These are phyloP conservation scores for Candida glucosophila DNA, from an alignment of 1,139 yeast genomes.

Conservation along the genomic window DNA sequence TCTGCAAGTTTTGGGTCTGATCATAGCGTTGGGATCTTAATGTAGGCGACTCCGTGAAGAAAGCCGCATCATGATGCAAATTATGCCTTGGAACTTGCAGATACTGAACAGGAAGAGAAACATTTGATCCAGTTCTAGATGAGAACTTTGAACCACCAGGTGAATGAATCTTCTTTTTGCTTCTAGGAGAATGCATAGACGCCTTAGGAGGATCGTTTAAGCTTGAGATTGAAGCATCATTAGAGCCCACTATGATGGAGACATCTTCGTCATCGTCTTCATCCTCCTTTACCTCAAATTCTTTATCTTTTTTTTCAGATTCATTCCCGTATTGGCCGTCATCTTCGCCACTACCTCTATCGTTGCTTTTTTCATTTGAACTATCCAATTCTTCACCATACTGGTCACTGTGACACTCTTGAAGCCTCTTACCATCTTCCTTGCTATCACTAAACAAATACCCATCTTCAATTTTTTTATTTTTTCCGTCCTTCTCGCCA, in stretches of 20 bases:
- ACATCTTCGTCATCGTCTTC: conserved; percentile 36
- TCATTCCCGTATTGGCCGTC: conserved; percentile 1
- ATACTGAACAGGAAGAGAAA: too few relatives aligned
- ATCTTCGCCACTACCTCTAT: background rate
- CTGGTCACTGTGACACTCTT: background rate
- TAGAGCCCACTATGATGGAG: conserved; percentile 35
- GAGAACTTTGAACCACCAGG: too few relatives aligned
- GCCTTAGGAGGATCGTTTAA: conserved; percentile 2
- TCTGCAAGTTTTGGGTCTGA: too few relatives aligned
- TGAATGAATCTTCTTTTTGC: too few relatives aligned
- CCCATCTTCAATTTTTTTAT: conserved; percentile 1
- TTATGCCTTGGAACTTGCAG: too few relatives aligned
- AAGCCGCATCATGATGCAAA: too few relatives aligned
- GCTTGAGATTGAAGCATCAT: conserved; percentile 18
- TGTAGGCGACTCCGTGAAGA: too few relatives aligned
- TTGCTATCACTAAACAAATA: conserved; percentile 1
- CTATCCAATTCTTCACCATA: background rate
- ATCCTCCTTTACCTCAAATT: conserved; percentile 20
- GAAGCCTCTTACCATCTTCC: conserved; percentile 1
- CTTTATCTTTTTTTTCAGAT: conserved; percentile 6
- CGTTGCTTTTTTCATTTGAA: conserved; percentile 1
- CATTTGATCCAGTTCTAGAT: too few relatives aligned
- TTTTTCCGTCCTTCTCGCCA: background rate
- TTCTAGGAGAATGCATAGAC: too few relatives aligned
- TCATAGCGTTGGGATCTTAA: too few relatives aligned